Evolutionary conservation across 148 eudicot genomes (phyloP).

Genomic region (Simmondsia chinensis): DNA sequence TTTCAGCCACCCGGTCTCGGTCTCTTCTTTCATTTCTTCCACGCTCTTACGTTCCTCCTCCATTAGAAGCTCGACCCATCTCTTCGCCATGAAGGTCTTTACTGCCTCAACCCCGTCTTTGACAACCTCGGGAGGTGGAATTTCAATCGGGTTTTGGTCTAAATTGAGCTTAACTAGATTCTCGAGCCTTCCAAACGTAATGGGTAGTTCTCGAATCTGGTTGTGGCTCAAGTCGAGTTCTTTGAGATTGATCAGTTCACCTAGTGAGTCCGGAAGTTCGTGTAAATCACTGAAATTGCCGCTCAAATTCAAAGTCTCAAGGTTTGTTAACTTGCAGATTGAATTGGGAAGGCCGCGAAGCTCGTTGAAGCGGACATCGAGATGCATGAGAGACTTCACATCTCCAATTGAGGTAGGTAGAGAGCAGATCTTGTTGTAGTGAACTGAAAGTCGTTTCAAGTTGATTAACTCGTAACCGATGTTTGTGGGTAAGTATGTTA

Average conservation of each 20-base stretch:
- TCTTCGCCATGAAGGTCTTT: constrained; percentile 58
- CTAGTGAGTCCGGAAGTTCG: constrained; percentile 66
- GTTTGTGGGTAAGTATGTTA: constrained; percentile 77
- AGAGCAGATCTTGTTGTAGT: constrained; percentile 73
- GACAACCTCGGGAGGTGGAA: constrained; percentile 71
- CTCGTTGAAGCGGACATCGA: constrained; percentile 87
- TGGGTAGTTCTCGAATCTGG: constrained; percentile 78
- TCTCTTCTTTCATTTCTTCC: constrained; percentile 31
- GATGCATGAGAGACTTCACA: constrained; percentile 53
- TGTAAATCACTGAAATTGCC: constrained; percentile 85
- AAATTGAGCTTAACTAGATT: constrained; percentile 60
- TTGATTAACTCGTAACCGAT: constrained; percentile 65
- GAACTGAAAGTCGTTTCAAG: constrained; percentile 47
- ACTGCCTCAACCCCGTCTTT: constrained; percentile 58
- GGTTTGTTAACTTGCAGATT: constrained; percentile 59
- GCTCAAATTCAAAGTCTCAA: constrained; percentile 56
- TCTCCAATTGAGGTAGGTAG: constrained; percentile 88
- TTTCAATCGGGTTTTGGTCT: constrained; percentile 67
- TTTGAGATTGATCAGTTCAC: constrained; percentile 54
- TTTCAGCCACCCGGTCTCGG: constrained; percentile 50
- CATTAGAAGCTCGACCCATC: constrained; percentile 43
- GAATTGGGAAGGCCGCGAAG: constrained; percentile 67
- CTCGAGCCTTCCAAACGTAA: constrained; percentile 62
- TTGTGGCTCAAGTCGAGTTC: constrained; percentile 88
- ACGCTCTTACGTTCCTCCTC: constrained; percentile 60